Conservation (phyloP, 345 rosid species). For the Aurinia saxatilis region DNA sequence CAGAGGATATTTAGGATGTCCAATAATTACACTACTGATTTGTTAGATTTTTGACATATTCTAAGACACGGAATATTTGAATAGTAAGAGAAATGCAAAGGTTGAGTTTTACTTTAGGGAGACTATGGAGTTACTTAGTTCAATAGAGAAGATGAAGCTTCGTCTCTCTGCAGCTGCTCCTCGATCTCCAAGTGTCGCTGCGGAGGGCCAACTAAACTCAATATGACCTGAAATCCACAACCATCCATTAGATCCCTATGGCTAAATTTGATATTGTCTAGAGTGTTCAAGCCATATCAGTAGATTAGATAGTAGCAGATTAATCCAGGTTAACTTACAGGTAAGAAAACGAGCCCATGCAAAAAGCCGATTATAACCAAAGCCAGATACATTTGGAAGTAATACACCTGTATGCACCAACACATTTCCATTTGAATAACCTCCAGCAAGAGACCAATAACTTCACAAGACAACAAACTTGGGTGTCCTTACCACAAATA, state of each 20-base stretch:
- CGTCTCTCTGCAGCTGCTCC: constrained; percentile 21
- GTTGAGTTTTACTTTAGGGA: not conserved
- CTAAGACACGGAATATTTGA: not conserved
- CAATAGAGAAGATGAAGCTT: constrained; percentile 33
- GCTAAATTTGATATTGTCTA: not conserved
- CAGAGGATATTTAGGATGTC: constrained; percentile 6
- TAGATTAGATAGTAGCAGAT: not conserved
- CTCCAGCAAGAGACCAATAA: constrained; percentile 13
- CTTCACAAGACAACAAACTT: constrained; percentile 6
- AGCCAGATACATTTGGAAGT: constrained; percentile 92
- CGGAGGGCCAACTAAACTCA: constrained; percentile 77
- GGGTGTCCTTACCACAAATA: constrained; percentile 65
- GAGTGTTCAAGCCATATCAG: constrained; percentile 12
- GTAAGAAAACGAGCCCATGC: constrained; percentile 89
- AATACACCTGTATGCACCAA: constrained; percentile 64
- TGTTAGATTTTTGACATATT: not conserved
- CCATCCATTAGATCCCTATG: not conserved
- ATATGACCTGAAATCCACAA: constrained; percentile 54
- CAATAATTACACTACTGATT: not conserved
- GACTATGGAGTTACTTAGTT: constrained; percentile 26
- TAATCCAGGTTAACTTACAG: constrained; percentile 45
- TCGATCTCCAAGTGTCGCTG: constrained; percentile 27
- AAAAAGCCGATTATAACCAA: constrained; percentile 79
- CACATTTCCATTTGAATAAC: constrained; percentile 7
- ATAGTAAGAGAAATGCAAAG: not conserved